Evolutionary conservation across 768 basidiomycete species (phyloP), one percentile per base, ranked within the genome.

Genomic region (Punctularia strigosozonata): DNA sequence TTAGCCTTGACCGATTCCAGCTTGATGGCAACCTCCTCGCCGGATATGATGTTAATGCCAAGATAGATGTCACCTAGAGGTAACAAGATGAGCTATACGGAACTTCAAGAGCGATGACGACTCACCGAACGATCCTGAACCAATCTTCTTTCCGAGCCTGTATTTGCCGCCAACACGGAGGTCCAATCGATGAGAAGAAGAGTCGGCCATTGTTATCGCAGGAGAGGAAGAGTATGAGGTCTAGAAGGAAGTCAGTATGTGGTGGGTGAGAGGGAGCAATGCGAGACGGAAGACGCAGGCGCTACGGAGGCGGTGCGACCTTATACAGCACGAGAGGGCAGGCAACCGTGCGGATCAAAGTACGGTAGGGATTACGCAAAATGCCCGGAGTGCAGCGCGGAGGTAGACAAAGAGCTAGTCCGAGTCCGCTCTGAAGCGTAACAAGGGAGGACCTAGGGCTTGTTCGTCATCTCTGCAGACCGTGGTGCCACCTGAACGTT

Each of bases 1-100:
- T 99, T 99, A 50, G 95, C 95, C 64, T 99, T 99, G 61, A 98
- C 90, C 2, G 94, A 97, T 65, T 99, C 95, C 52, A 99, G 87
- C 66, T 99, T 99, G 75, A 99, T 99, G 57, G 91, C 95, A 44
- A 98, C 94, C 59, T 98, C 95, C 60, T 99, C 95, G 19, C 94
- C 94, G 14, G 94, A 97, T 58, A 98, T 97, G 68, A 99, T 97
- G 73, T 98, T 99, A 62, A 95, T 94, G 42, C 95, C 95, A 45
- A 98, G 87, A 61, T 98, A 98, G 64, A 99, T 97, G 59, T 97
- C 94, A 62, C 91, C 94, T 94, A 25, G 18, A 15, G 38, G 35
- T 31, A 28, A 31, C 42, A 43, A 52, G 18, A 48, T 26, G 31
- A 42, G 37, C 12, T 19, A 34, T 34, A 20, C 8, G 10, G n/a